Base-by-base conservation (phyloP, 2,329 filamentous ascomycete genomes). In the Ophiostoma tasmaniense region DNA sequence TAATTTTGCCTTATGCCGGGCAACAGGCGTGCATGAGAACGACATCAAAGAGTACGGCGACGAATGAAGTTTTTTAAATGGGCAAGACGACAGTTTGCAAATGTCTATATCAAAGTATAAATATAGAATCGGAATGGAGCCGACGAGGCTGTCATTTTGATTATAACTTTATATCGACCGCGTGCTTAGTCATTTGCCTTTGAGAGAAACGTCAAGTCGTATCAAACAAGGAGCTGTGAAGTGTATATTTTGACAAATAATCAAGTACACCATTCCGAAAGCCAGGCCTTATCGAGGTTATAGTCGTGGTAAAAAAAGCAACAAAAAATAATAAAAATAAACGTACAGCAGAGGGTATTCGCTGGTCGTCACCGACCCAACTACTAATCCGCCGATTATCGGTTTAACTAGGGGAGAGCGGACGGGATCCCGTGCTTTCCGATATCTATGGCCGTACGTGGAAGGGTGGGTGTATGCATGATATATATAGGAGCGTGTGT, bases 391-490 rank as follows among this genome's bases (percentile, higher is more conserved):
- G 50, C 50, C 50, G 50, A 55, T 55, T 55, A 55, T 8, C 25
- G 50, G 50, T 55, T 55, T 55, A 25, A 55, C 50, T 55, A 55
- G 50, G 50, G 50, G 50, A 55, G 50, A 55, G 50, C 50, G 50
- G 50, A 55, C 50, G 50, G 50, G 50, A 55, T 55, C 50, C 50
- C 50, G 50, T 55, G n/a, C n/a, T 55, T 55, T 55, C 50, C 50
- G 25, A 22, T 55, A 55, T 55, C 50, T 55, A 55, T 55, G 50
- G 50, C 50, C 50, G 50, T 55, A 55, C 50, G 50, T 55, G 20
- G 7, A 3, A 25, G 22, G 0, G 25, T 13, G 2, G 0, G 8
- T 28, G 3, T 25, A 3, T 25, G 50, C 14, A 25, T 28, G 8
- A 10, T 13, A 28, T 28, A 55, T 55, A 55, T 55, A 28, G 50